phyloP scores from a whole-genome alignment of 2,329 filamentous ascomycete species.

The Diaporthe destruens region DNA sequence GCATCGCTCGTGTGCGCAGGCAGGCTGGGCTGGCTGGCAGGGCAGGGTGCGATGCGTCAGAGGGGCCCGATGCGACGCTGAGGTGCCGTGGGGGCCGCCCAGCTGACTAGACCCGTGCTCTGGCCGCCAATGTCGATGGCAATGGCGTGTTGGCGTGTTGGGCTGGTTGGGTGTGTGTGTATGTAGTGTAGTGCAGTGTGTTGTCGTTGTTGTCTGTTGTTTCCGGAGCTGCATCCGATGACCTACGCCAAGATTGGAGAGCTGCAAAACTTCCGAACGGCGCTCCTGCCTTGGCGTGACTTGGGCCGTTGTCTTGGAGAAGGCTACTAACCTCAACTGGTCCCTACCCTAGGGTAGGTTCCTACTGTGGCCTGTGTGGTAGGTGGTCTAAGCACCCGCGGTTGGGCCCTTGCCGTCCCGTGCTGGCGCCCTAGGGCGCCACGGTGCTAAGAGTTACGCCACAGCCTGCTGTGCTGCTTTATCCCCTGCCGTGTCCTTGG shows the following conservation, averaged over 20 bases:
- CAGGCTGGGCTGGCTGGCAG: too few relatives aligned
- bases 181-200: conserved; percentile 1
- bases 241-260: conserved; percentile 37
- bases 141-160: too few relatives aligned
- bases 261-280: conserved; percentile 13
- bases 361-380: too few relatives aligned
- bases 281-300: conserved; percentile 31
- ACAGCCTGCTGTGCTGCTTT: background rate
- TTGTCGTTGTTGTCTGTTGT: conserved; percentile 3
- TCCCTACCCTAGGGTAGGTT: too few relatives aligned
- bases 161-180: background rate
- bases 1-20: background rate
- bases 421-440: background rate
- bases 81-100: conserved; percentile 8
- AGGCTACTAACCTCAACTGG: too few relatives aligned
- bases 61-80: conserved; percentile 30
- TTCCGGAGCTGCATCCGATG: conserved; percentile 26
- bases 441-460: background rate
- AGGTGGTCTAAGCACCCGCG: conserved; percentile 8
- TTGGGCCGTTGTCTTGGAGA: conserved; percentile 14
- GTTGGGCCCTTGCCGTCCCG: conserved; percentile 14
- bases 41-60: conserved; percentile 13
- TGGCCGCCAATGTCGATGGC: background rate
- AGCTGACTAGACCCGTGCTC: conserved; percentile 10
- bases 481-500: background rate